These are phyloP conservation scores for Berberis thunbergii DNA, from an alignment of 164 flowering plant species.

Conservation along the genomic window DNA sequence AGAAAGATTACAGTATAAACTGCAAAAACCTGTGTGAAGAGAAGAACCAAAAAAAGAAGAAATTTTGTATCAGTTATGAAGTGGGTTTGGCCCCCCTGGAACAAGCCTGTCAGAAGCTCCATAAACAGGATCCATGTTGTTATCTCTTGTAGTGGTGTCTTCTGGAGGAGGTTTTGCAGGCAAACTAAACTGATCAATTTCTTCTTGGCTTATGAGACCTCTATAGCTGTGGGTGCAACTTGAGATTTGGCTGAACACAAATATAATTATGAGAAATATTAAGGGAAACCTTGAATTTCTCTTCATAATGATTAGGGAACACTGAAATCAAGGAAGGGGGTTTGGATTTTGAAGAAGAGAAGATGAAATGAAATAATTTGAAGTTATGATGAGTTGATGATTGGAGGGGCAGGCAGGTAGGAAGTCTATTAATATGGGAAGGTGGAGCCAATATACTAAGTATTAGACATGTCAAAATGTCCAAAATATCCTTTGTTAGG, in stretches of 20 bases:
- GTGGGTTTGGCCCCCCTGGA: slow-evolving; percentile 30
- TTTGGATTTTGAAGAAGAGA: not conserved
- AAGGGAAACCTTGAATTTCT: not conserved
- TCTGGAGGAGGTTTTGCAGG: slow-evolving; percentile 1
- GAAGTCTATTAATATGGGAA: not conserved
- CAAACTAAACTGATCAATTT: not conserved
- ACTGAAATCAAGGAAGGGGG: not conserved
- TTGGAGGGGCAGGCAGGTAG: not conserved
- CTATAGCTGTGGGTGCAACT: not conserved
- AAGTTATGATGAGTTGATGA: not conserved
- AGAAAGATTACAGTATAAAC: not conserved
- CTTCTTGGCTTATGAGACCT: not conserved
- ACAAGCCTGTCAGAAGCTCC: slow-evolving; percentile 21
- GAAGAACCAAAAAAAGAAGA: not conserved
- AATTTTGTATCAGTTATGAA: slow-evolving; percentile 29
- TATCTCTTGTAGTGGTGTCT: not conserved
- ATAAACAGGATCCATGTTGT: slow-evolving; percentile 4
- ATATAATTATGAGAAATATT: not conserved
- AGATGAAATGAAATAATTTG: not conserved
- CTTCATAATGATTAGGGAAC: no score
- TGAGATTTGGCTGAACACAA: not conserved
- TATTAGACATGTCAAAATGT: not conserved
- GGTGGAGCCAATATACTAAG: not conserved
- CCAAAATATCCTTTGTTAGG: not conserved
- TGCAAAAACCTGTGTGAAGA: not conserved